Evolutionary conservation across 1,139 yeast genomes (phyloP), one percentile per base, ranked within the genome.

Genomic region (Blastobotrys malaysiensis): DNA sequence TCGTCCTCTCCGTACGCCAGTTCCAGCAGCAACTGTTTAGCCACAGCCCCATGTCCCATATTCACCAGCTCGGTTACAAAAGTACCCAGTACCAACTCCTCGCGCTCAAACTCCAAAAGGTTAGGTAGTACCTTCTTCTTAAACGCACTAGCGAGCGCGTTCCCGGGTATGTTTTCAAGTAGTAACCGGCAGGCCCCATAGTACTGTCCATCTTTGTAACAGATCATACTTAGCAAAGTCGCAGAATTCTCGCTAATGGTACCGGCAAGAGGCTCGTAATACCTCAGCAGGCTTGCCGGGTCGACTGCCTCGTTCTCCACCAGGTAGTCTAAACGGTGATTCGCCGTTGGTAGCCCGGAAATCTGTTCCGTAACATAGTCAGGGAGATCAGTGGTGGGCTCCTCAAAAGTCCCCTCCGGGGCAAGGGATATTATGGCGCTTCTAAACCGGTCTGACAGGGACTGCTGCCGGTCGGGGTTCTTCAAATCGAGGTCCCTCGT

Each of bases 1-100:
- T 52, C 50, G 16, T 52, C 48, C 1, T 45, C 48, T 5, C 36
- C 45, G 20, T 51, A 43, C 11, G 51, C 58, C 46, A 59, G 27
- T 36, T 59, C 60, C 45, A 52, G 54, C 5, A 57, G 39, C 44
- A 59, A 48, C 9, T 51, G 55, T 9, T 54, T 51, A 2, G 58
- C 57, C 46, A 57, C 45, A 21, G 57, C 45, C 9, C 49, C 50
- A 4, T 52, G 52, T 2, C 50, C 53, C 11, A 26, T 18, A 11
- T 26, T 39, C 9, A 57, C 52, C 49, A 58, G 44, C 18, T 56
- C 59, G 11, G 46, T 49, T 5, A 55, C 47, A 48, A 58, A 19
- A 45, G 52, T 55, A 2, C 59, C 62, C 5, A 58, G 7, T 6
- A 55, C 59, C 16, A 59, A 21, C 9, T 55, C 55, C 49, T 48